phyloP scores from a whole-genome alignment of 2,329 filamentous ascomycete species.

The Hypoxylon sp. region DNA sequence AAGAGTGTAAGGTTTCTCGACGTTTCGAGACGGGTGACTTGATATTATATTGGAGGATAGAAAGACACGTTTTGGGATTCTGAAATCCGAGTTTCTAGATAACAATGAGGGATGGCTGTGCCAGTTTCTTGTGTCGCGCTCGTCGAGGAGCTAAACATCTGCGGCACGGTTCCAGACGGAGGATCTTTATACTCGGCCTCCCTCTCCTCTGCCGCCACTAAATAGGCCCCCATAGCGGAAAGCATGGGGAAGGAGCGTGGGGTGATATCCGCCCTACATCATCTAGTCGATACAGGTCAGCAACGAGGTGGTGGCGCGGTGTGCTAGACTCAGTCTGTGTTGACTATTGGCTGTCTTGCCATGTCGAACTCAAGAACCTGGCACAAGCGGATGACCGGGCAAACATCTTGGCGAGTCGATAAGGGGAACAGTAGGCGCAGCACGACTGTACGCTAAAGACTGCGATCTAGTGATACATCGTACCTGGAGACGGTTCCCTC shows the following conservation, averaged over 20 bases:
- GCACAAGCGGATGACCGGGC: constrained; percentile 46
- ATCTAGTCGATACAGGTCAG: constrained; percentile 44
- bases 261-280: constrained; percentile 48
- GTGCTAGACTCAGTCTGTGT: constrained; percentile 41
- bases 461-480: constrained; percentile 46
- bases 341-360: constrained; percentile 43
- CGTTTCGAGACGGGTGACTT: constrained; percentile 15
- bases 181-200: constrained; percentile 43
- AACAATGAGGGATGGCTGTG: constrained; percentile 22
- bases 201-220: constrained; percentile 32
- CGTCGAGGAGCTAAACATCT: constrained; percentile 14
- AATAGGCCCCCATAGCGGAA: constrained; percentile 34
- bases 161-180: constrained; percentile 31
- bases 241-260: constrained; percentile 42
- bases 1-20: constrained; percentile 6
- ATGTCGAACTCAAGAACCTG: constrained; percentile 41
- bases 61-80: background rate
- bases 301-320: constrained; percentile 44
- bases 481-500: constrained; percentile 44
- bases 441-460: constrained; percentile 42
- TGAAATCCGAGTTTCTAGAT: constrained; percentile 7
- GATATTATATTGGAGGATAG: constrained; percentile 16
- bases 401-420: constrained; percentile 45
- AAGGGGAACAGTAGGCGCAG: constrained; percentile 45
- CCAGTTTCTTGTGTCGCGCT: constrained; percentile 29